phyloP scores from a whole-genome alignment of 257 asterid genomes.

The Fraxinus anomala region DNA sequence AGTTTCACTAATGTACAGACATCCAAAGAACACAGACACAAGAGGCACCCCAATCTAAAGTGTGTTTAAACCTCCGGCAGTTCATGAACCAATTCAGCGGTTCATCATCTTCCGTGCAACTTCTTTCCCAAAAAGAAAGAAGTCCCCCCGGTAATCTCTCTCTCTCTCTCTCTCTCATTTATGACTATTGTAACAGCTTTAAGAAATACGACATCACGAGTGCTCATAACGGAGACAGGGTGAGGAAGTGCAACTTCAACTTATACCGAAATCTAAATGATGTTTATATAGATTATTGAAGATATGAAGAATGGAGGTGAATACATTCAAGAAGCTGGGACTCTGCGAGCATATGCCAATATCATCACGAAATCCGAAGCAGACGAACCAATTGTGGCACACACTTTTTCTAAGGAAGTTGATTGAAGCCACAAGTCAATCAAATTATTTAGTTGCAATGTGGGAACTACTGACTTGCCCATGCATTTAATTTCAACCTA shows the following conservation, averaged over 20 bases:
- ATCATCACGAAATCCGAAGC: constrained; percentile 33
- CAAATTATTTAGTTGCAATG: constrained; percentile 3
- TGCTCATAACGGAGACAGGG: not conserved
- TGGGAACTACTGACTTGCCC: constrained; percentile 25
- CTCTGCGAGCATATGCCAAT: constrained; percentile 20
- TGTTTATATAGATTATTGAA: constrained; percentile 5
- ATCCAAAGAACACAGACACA: not conserved
- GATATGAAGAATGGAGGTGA: not conserved
- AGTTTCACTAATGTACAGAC: not conserved
- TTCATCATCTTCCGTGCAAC: too few relatives aligned
- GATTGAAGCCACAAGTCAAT: constrained; percentile 23
- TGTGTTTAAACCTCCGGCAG: not conserved
- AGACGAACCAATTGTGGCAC: constrained; percentile 22
- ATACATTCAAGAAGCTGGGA: not conserved
- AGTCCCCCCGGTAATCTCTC: not conserved
- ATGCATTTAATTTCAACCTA: constrained; percentile 34
- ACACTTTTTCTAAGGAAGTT: constrained; percentile 6
- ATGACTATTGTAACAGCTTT: constrained; percentile 10
- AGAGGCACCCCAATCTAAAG: not conserved
- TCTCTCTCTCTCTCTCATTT: not conserved
- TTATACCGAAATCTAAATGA: not conserved
- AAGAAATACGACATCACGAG: not conserved
- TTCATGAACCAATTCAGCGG: not conserved
- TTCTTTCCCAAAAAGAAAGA: not conserved
- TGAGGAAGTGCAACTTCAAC: constrained; percentile 10